Conservation (phyloP, 768 basidiomycete genomes). For the Dendrothele bispora region DNA sequence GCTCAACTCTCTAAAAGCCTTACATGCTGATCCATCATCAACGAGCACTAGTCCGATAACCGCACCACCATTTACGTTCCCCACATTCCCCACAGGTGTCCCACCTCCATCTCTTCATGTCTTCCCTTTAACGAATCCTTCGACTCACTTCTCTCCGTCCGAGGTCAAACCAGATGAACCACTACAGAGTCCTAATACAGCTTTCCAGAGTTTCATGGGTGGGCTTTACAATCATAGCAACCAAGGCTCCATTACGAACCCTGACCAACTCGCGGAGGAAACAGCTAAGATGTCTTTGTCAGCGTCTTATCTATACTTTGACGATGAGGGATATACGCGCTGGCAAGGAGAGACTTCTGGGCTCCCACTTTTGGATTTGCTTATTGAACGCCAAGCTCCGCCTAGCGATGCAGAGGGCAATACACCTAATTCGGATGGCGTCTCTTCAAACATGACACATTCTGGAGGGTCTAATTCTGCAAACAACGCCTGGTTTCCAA, state of each 20-base stretch:
- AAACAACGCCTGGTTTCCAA: conserved; percentile 76
- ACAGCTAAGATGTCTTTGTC: conserved; percentile 64
- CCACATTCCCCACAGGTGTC: conserved; percentile 22
- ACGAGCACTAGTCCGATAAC: too few relatives aligned
- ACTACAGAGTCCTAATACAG: conserved; percentile 43
- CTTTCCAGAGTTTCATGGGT: conserved; percentile 41
- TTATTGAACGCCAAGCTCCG: conserved; percentile 73
- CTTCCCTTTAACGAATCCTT: conserved; percentile 80
- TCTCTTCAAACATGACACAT: too few relatives aligned
- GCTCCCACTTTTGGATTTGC: conserved; percentile 80
- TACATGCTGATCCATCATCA: conserved; percentile 29
- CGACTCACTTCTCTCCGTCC: conserved; percentile 65
- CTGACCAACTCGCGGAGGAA: conserved; percentile 57
- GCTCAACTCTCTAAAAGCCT: conserved; percentile 8
- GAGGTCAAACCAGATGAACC: conserved; percentile 43
- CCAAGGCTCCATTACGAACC: conserved; percentile 22
- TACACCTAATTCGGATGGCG: too few relatives aligned
- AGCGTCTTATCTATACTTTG: conserved; percentile 82
- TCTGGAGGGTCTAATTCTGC: conserved; percentile 32
- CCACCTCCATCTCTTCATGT: conserved; percentile 45
- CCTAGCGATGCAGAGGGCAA: conserved; percentile 26
- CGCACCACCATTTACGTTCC: conserved; percentile 42
- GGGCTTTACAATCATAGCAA: conserved; percentile 20
- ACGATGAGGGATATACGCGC: conserved; percentile 83
- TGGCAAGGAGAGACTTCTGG: conserved; percentile 96